Percentiles rank a stretch among this genome's conserved stretches.
Evolutionary conservation across 208 protist genomes (phyloP).

Genomic region (Leishmania gerbilli): DNA sequence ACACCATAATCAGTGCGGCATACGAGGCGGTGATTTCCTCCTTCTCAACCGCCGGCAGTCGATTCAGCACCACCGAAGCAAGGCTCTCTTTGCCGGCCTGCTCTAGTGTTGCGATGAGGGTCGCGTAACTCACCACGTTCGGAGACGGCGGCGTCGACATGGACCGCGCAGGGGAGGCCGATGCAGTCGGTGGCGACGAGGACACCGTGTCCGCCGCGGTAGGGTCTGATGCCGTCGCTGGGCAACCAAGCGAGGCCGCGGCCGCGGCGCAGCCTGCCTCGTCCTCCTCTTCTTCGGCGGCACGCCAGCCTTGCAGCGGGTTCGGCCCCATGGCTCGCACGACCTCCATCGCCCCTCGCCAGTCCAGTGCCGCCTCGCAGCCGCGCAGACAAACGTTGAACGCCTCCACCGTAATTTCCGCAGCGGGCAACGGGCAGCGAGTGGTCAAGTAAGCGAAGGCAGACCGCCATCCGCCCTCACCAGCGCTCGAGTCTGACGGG

Average conservation of each 20-base stretch:
- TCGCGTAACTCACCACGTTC: constrained; percentile 85
- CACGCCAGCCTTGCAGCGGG: constrained; percentile 45
- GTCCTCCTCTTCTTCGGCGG: constrained; percentile 24
- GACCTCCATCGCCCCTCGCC: constrained; percentile 59
- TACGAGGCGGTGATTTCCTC: constrained; percentile 88
- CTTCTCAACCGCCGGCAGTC: constrained; percentile 68
- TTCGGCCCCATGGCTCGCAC: constrained; percentile 83
- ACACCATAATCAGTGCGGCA: constrained; percentile 85
- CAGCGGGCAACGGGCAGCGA: constrained; percentile 31
- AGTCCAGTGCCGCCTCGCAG: constrained; percentile 72
- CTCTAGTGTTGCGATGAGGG: constrained; percentile 84
- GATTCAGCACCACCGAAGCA: constrained; percentile 60
- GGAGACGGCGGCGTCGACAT: constrained; percentile 45
- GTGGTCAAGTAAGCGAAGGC: constrained; percentile 48
- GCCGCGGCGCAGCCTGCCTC: neutral
- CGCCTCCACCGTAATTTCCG: constrained; percentile 66
- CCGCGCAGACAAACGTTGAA: constrained; percentile 71
- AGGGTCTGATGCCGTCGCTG: neutral
- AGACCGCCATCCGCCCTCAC: constrained; percentile 28
- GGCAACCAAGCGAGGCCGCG: neutral
- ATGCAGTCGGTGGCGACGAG: neutral
- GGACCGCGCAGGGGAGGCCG: neutral
- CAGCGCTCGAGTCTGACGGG: neutral
- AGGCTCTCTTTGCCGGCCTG: constrained; percentile 66
- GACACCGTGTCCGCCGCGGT: neutral